phyloP scores from a whole-genome alignment of 2,329 filamentous ascomycete genomes.

The Trichoderma asperellum region DNA sequence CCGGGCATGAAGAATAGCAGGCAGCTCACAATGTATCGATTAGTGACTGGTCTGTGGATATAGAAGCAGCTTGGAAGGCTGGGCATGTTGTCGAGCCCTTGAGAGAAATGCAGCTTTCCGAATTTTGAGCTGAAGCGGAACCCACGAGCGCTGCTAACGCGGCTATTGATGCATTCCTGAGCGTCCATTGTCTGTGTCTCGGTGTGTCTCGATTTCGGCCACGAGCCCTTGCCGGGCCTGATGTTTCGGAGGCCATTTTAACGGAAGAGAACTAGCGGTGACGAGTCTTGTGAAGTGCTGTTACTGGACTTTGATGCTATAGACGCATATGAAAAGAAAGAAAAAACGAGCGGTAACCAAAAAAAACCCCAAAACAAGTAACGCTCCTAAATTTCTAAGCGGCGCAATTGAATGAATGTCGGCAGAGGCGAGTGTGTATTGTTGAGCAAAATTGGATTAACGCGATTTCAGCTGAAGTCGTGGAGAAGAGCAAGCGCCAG shows the following conservation, averaged over 20 bases:
- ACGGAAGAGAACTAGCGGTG: constrained; percentile 16
- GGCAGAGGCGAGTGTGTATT: not conserved
- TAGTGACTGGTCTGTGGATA: constrained; percentile 65
- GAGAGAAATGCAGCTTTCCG: constrained; percentile 64
- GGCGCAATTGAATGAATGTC: constrained; percentile 25
- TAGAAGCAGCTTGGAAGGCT: constrained; percentile 71
- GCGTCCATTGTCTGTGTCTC: constrained; percentile 31
- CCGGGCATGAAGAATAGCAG: constrained; percentile 46
- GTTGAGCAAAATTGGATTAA: constrained; percentile 24
- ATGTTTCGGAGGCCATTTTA: constrained; percentile 20
- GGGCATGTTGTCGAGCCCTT: constrained; percentile 70
- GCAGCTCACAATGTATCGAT: constrained; percentile 56
- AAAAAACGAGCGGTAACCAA: constrained; percentile 39
- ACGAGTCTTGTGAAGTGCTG: constrained; percentile 30
- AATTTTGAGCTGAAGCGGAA: constrained; percentile 44
- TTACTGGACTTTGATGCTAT: constrained; percentile 36
- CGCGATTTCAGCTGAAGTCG: constrained; percentile 15
- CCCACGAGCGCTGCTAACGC: constrained; percentile 37
- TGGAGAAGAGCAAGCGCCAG: constrained; percentile 22
- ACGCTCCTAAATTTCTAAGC: not conserved
- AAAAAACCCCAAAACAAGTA: constrained; percentile 33
- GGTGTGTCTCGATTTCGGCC: constrained; percentile 14
- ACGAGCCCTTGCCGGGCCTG: constrained; percentile 27
- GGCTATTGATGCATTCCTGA: constrained; percentile 34
- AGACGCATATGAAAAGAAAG: constrained; percentile 28